Evolutionary conservation across 176 grass and related monocot genomes (phyloP), one percentile per base, ranked within the genome.

Genomic region (Otatea glauca): DNA sequence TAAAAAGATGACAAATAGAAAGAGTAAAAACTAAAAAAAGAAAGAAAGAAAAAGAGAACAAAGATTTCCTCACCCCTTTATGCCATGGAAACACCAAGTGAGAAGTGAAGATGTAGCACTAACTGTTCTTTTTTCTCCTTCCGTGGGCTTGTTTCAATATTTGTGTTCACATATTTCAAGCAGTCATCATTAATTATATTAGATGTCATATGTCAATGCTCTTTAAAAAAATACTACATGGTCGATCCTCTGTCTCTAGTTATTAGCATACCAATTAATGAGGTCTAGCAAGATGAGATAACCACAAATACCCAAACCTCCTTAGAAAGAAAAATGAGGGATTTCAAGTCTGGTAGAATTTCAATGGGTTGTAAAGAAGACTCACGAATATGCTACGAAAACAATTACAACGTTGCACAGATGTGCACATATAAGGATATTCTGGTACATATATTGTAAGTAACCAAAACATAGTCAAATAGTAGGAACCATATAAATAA

Each of bases 181-280:
- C 21, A 23, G 1, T 14, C 1, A 17, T 51, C 21, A 39, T 53
- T 34, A 11, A 42, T 51, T 54, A 9, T 5, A 68, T 25, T 24
- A 65, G 60, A 54, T 55, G 42, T 21, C 11, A 55, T 21, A 21
- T 75, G 44, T 35, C 9, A 75, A 48, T 37, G 21, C 20, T 59
- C 38, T 35, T 78, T 69, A 37, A 59, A 67, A 67, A 71, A 56
- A 21, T 51, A 29, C 5, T 14, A 15, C 6, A 0, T 16, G 25
- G 24, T 32, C 13, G 15, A 53, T 77, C 45, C 54, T 79, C 14
- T 25, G 37, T 79, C 66, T 32, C 43, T 79, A 51, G 55, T 65
- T 58, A 56, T 62, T 38, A 64, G 34, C 55, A 49, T 12, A 32
- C 17, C 34, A 29, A 9, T 44, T 44, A 44, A 44, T 45, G 82